Conservation (phyloP, 2,329 filamentous ascomycete species). For the Ophiosphaerella narmari region DNA sequence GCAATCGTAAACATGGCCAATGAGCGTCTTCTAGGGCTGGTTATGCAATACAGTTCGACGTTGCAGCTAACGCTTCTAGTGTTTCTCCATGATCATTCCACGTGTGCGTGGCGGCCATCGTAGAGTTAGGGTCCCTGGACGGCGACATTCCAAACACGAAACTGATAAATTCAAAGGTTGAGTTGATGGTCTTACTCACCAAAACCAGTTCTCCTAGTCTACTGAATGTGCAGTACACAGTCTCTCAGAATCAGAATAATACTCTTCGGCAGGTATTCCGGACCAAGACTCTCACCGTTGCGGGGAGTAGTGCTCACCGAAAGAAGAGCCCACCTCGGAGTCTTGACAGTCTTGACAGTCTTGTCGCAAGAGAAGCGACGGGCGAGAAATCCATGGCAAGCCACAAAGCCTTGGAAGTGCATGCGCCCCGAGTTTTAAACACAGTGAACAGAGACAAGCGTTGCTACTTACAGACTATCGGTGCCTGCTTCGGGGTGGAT, state of each 20-base stretch:
- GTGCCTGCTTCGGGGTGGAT: too few relatives aligned
- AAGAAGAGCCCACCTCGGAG: conserved; percentile 11
- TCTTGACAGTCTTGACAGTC: conserved; percentile 23
- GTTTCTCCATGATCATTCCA: not conserved
- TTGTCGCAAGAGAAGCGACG: conserved; percentile 23
- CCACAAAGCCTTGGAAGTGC: conserved; percentile 25
- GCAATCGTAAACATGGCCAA: not conserved
- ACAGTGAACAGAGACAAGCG: conserved; percentile 7
- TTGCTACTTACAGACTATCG: not conserved
- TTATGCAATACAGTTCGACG: not conserved
- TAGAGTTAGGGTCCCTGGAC: too few relatives aligned
- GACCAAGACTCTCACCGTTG: conserved; percentile 13
- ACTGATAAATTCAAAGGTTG: too few relatives aligned
- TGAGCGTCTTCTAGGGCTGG: not conserved
- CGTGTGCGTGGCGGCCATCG: conserved; percentile 3
- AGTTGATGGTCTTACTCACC: too few relatives aligned
- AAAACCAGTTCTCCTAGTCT: too few relatives aligned
- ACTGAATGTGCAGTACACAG: too few relatives aligned
- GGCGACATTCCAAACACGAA: too few relatives aligned
- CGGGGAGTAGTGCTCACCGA: conserved; percentile 8
- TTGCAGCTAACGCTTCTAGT: conserved; percentile 7
- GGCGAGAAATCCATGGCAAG: conserved; percentile 26
- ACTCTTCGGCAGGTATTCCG: conserved; percentile 5
- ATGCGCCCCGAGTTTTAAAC: conserved; percentile 13
- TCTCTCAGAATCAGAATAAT: too few relatives aligned